Evolutionary conservation across 1,284 basidiomycete genomes (phyloP), one percentile per base, ranked within the genome.

Genomic region (Neonothopanus nambi): DNA sequence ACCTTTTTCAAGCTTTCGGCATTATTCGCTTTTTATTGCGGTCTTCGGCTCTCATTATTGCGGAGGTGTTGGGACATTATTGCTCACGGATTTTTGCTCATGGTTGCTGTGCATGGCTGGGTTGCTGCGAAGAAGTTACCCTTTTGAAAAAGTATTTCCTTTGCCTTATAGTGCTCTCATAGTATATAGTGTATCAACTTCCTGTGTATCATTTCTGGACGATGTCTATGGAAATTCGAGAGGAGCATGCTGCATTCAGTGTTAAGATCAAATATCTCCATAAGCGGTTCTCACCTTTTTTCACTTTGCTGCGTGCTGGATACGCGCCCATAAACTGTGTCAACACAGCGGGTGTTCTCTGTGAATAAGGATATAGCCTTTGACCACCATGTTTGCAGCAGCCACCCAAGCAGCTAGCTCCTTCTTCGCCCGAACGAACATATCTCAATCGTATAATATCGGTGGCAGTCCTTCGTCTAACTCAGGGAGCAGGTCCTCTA

Each of bases 371-470:
- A n/a, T n/a, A 30, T 41, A 6, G 2, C 15, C 40, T 26, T 28
- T 23, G 35, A 28, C 38, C 53, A 58, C 43, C 57, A 91, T 94
- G 87, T 78, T 98, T 60, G 92, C 94, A 12, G 95, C 89, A 26
- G 94, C 94, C 13, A 89, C 90, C 5, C 94, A 93, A 12, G 94
- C 89, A 28, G 94, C 94, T 15, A 89, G 89, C 5, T 94, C 91
- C 11, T 91, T 96, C 69, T 95, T 97, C 66, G 81, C 84, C 42
- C 84, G 95, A 42, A 89, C 93, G 3, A 87, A 89, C 46, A 91
- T 95, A 51, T 87, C 89, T 8, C 87, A 93, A 65, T 88, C 85
- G 12, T 96, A 95, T 67, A 87, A 80, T 59, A 81, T 93, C 58
- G 82, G 81, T 1, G 59, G 38, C 26, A 35, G 24, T 17, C 18